These are phyloP conservation scores for Coemansia sp. DNA, from an alignment of 192 early-diverging fungal species.

Conservation along the genomic window DNA sequence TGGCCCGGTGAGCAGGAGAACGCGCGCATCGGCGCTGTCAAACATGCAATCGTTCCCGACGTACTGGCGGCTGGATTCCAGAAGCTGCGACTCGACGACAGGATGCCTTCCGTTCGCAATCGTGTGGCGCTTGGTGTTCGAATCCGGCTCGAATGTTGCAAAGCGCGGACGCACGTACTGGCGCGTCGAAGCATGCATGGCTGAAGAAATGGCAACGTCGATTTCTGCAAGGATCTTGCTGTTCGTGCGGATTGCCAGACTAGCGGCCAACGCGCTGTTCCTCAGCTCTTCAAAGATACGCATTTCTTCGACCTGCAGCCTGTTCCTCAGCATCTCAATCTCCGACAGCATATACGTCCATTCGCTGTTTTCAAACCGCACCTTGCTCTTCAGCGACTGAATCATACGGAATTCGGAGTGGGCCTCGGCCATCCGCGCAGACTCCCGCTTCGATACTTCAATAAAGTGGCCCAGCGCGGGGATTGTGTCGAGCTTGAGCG, in stretches of 20 bases:
- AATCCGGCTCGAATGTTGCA: neutral
- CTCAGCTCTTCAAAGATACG: slow-evolving; percentile 59
- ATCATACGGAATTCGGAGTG: slow-evolving; percentile 49
- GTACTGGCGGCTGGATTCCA: slow-evolving; percentile 55
- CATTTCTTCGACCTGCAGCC: slow-evolving; percentile 58
- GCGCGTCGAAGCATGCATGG: slow-evolving; percentile 57
- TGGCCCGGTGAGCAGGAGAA: slow-evolving; percentile 78
- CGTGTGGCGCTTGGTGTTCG: neutral
- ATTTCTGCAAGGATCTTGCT: slow-evolving; percentile 66
- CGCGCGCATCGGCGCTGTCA: slow-evolving; percentile 9
- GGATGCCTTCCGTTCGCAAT: slow-evolving; percentile 63
- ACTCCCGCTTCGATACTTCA: slow-evolving; percentile 57
- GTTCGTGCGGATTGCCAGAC: slow-evolving; percentile 61
- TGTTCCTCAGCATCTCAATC: slow-evolving; percentile 51
- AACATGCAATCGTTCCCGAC: slow-evolving; percentile 62
- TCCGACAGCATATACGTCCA: slow-evolving; percentile 66
- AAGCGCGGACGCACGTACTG: slow-evolving; percentile 62
- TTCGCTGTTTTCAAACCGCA: slow-evolving; percentile 57
- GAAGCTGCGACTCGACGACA: slow-evolving; percentile 61
- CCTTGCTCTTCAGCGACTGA: slow-evolving; percentile 56
- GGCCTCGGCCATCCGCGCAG: slow-evolving; percentile 27
- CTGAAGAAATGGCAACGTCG: slow-evolving; percentile 69
- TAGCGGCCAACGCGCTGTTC: slow-evolving; percentile 55
- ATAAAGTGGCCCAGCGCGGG: slow-evolving; percentile 58
- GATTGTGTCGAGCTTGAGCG: slow-evolving; percentile 48